Evolutionary conservation across 495 filamentous ascomycete species (phyloP).

Genomic region (Xanthoparmelia taractica): DNA sequence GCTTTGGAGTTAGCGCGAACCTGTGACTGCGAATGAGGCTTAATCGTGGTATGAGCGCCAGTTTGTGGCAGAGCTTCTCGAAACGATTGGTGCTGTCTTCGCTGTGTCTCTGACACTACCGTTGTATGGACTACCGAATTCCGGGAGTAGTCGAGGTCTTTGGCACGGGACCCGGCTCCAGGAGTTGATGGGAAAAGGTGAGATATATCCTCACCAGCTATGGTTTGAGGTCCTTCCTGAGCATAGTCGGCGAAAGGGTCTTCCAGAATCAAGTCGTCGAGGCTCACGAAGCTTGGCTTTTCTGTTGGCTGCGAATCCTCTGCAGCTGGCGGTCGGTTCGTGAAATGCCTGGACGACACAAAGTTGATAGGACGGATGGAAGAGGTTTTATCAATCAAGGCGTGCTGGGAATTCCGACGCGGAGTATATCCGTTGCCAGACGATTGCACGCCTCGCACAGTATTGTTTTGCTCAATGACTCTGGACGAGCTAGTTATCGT

Average conservation of each 20-base stretch:
- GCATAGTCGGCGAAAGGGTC: neutral
- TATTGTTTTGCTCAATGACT: neutral
- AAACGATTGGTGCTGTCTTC: neutral
- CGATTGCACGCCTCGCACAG: neutral
- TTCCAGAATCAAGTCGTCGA: neutral
- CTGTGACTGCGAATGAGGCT: neutral
- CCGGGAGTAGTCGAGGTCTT: neutral
- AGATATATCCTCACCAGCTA: neutral
- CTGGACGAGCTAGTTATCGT: neutral
- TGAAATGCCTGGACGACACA: neutral
- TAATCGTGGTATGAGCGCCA: neutral
- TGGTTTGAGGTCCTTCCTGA: slow-evolving; percentile 6
- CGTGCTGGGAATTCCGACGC: neutral
- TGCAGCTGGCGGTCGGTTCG: neutral
- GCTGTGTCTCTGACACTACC: neutral
- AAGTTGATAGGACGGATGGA: neutral
- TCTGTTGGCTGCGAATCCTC: neutral
- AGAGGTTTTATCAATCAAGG: neutral
- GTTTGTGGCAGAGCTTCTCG: neutral
- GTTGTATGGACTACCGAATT: neutral
- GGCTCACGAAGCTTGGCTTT: neutral
- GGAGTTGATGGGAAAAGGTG: slow-evolving; percentile 3
- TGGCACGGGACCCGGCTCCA: neutral
- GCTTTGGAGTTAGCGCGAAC: neutral
- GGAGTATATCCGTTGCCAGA: neutral